phyloP scores from a whole-genome alignment of 805 yeast species.

The Wilhelminamyces savonicus region DNA sequence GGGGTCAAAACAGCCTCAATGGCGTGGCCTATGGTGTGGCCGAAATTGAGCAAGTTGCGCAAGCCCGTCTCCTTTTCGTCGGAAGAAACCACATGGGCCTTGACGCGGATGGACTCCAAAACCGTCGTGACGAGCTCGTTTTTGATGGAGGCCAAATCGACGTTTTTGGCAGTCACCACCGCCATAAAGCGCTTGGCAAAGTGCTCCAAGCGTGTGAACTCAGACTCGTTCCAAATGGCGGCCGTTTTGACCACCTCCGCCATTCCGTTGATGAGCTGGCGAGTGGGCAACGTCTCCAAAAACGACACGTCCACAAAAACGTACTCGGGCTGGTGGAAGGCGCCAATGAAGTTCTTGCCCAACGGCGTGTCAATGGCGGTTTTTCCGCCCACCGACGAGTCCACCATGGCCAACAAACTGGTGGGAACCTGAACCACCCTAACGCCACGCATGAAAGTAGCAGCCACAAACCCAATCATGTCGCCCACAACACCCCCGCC shows the following conservation, averaged over 20 bases:
- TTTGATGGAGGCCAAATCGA: conserved; percentile 59
- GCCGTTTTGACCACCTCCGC: conserved; percentile 98
- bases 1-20: conserved; percentile 97
- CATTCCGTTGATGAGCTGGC: conserved; percentile 97
- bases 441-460: conserved; percentile 98
- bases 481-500: conserved; percentile 99
- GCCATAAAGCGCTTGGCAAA: conserved; percentile 65
- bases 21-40: conserved; percentile 97
- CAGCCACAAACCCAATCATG: conserved; percentile 98
- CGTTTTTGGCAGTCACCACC: conserved; percentile 41
- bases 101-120: conserved; percentile 78
- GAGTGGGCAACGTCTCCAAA: conserved; percentile 78
- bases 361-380: conserved; percentile 96
- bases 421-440: conserved; percentile 93
- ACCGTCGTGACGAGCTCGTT: conserved; percentile 77
- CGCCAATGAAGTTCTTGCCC: conserved; percentile 94
- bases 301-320: conserved; percentile 86
- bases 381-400: conserved; percentile 96
- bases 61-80: conserved; percentile 96
- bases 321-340: conserved; percentile 93
- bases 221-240: conserved; percentile 92
- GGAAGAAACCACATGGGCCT: conserved; percentile 86
- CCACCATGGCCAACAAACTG: conserved; percentile 92
- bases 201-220: conserved; percentile 77
- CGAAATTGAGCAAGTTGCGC: conserved; percentile 87